A percentile compares a stretch with the other conserved stretches of the same genome.
Evolutionary conservation across 2,329 filamentous ascomycete genomes (phyloP).

Genomic region (Escovopsis sp.): DNA sequence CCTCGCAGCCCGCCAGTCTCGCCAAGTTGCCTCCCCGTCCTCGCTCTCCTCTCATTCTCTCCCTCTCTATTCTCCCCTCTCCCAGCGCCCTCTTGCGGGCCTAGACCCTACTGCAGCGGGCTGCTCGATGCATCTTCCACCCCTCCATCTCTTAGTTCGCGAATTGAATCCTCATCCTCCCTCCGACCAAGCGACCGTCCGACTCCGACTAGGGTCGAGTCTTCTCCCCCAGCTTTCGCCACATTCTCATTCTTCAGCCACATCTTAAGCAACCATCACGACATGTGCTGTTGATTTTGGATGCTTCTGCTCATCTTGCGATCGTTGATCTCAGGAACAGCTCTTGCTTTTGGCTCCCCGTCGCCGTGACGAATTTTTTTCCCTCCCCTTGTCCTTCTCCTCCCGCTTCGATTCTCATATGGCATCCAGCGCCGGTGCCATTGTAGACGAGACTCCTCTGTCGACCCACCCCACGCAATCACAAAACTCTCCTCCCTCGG

Average conservation of each 20-base stretch:
- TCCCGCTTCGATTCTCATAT: conserved; percentile 18
- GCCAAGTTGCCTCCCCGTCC: too few species aligned
- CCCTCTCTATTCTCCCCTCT: not conserved
- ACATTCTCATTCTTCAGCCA: conserved; percentile 24
- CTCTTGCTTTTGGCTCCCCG: conserved; percentile 2
- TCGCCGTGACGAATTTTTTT: conserved; percentile 1
- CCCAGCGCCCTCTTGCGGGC: too few species aligned
- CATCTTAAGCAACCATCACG: conserved; percentile 21
- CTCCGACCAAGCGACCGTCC: not conserved
- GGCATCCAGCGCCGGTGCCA: conserved; percentile 37
- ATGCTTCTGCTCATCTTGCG: conserved; percentile 5
- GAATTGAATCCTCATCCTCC: not conserved
- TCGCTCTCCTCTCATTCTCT: conserved; percentile 2
- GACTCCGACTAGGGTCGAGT: not conserved
- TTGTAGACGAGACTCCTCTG: conserved; percentile 36
- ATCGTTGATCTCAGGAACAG: conserved; percentile 4
- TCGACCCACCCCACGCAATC: conserved; percentile 19
- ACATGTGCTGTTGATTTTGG: conserved; percentile 18
- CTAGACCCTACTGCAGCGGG: too few species aligned
- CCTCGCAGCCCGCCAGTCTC: too few species aligned
- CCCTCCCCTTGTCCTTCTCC: not conserved
- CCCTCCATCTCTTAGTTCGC: not conserved
- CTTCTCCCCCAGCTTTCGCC: conserved; percentile 24
- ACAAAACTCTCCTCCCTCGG: conserved; percentile 11
- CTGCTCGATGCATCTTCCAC: not conserved